Evolutionary conservation across 805 yeast genomes (phyloP).

Genomic region (Nakazawaea ambrosiae): DNA sequence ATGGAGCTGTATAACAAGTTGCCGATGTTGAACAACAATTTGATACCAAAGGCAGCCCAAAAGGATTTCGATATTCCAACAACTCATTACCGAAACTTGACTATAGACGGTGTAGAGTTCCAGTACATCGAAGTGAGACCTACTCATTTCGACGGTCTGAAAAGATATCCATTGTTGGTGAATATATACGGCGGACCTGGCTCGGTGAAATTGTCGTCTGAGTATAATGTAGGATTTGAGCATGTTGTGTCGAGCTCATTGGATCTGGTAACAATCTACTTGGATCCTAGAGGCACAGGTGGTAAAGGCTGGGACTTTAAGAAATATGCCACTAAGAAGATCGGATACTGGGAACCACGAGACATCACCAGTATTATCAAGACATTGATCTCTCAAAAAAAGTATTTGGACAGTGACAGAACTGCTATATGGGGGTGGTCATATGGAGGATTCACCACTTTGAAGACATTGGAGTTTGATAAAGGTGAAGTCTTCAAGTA

Average conservation of each 20-base stretch:
- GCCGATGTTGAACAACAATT: constrained; percentile 6
- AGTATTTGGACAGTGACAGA: constrained; percentile 42
- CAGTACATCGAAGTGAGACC: constrained; percentile 63
- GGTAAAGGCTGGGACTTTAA: constrained; percentile 64
- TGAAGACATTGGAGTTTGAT: constrained; percentile 69
- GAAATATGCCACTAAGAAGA: constrained; percentile 44
- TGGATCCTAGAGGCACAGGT: constrained; percentile 84
- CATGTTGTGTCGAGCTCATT: constrained; percentile 50
- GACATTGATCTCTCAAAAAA: constrained; percentile 37
- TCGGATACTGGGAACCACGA: constrained; percentile 75
- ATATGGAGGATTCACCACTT: constrained; percentile 73
- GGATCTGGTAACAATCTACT: constrained; percentile 54
- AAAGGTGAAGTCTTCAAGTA: constrained; percentile 55
- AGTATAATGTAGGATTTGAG: constrained; percentile 46
- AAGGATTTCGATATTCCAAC: constrained; percentile 36
- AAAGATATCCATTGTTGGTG: constrained; percentile 55
- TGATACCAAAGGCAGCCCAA: background rate
- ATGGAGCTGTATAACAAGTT: constrained; percentile 1
- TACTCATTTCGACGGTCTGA: constrained; percentile 36
- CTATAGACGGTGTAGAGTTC: constrained; percentile 30
- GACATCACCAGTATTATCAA: constrained; percentile 51
- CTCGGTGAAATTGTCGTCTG: constrained; percentile 46
- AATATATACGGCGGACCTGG: constrained; percentile 82
- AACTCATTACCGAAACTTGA: constrained; percentile 29
- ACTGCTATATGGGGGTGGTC: constrained; percentile 88